Evolutionary conservation across 164 flowering plant genomes (phyloP).

Genomic region (Amborella trichopoda): DNA sequence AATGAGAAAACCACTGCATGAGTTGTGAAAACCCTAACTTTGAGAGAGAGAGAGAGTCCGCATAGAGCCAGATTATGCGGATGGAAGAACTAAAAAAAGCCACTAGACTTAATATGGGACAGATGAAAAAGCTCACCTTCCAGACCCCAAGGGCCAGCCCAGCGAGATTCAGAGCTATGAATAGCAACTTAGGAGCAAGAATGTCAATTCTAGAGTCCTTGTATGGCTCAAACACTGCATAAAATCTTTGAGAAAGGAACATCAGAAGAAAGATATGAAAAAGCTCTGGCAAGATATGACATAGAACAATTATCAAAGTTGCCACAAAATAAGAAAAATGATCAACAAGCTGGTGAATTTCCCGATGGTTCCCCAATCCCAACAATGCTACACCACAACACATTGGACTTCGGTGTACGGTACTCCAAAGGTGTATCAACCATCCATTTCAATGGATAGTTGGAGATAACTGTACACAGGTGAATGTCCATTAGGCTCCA

Average conservation of each 20-base stretch:
- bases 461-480: too few species aligned
- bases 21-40: constrained; percentile 3
- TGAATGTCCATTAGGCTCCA: too few species aligned
- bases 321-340: neutral
- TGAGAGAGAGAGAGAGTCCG: neutral
- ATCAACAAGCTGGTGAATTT: too few species aligned
- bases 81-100: neutral
- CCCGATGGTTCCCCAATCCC: too few species aligned
- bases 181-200: constrained; percentile 67
- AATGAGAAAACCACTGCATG: neutral
- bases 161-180: constrained; percentile 73
- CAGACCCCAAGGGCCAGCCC: constrained; percentile 79
- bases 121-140: constrained; percentile 47
- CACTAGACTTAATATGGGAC: neutral
- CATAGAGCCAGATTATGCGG: too few species aligned
- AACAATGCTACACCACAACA: too few species aligned
- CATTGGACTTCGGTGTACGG: too few species aligned
- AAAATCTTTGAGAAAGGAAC: neutral
- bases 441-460: too few species aligned
- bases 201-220: constrained; percentile 78
- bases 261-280: neutral
- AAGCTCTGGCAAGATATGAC: too few species aligned
- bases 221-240: constrained; percentile 93
- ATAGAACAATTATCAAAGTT: too few species aligned
- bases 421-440: too few species aligned